These are phyloP conservation scores for Pezicula carpinea DNA, from an alignment of 2,329 filamentous ascomycete species.

Conservation along the genomic window DNA sequence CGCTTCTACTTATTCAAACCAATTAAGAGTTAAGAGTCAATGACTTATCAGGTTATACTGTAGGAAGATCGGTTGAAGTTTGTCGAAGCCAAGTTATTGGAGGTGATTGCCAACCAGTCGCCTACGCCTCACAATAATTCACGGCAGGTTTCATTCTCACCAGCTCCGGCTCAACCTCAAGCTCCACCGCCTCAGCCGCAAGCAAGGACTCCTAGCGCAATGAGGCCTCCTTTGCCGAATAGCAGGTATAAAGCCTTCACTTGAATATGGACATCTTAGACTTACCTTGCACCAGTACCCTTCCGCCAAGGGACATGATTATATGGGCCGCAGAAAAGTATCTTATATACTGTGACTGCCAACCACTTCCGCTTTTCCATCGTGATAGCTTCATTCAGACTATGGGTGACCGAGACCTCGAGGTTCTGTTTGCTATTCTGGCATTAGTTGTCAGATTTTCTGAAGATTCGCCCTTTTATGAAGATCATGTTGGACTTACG, in stretches of 20 bases:
- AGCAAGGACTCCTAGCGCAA: background rate
- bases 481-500: slow-evolving; percentile 21
- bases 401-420: slow-evolving; percentile 32
- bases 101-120: slow-evolving; percentile 21
- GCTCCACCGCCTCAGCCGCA: background rate
- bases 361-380: slow-evolving; percentile 44
- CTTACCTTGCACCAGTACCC: slow-evolving; percentile 14
- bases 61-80: slow-evolving; percentile 24
- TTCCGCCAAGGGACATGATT: slow-evolving; percentile 36
- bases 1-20: background rate
- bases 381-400: slow-evolving; percentile 34
- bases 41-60: background rate
- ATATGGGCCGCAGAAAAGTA: slow-evolving; percentile 37
- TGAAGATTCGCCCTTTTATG: slow-evolving; percentile 20
- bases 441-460: slow-evolving; percentile 40
- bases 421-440: slow-evolving; percentile 32
- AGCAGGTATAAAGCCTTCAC: slow-evolving; percentile 2
- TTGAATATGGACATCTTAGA: slow-evolving; percentile 11
- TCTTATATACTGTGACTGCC: slow-evolving; percentile 42
- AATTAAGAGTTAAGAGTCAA: background rate
- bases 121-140: slow-evolving; percentile 9
- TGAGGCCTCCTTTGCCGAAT: background rate
- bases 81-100: slow-evolving; percentile 24
- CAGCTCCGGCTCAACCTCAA: slow-evolving; percentile 2
- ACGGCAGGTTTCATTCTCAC: slow-evolving; percentile 8